phyloP scores from a whole-genome alignment of 768 basidiomycete genomes.

The Podaxis sp. region DNA sequence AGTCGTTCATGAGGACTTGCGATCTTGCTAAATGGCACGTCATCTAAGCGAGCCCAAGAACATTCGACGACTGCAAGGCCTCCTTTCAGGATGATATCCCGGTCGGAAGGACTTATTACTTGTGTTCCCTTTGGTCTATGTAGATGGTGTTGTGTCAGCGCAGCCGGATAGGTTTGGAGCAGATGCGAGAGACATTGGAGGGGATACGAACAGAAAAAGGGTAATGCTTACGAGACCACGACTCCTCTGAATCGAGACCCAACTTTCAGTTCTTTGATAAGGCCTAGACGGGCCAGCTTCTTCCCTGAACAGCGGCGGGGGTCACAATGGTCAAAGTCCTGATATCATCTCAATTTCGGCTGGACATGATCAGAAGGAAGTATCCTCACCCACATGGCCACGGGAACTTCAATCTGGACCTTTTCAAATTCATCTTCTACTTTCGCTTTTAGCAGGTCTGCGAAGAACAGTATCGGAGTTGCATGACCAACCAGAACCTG shows the following conservation, averaged over 20 bases:
- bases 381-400: constrained; percentile 93
- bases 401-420: constrained; percentile 60
- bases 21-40: constrained; percentile 94
- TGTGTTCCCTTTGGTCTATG: constrained; percentile 79
- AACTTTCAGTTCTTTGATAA: constrained; percentile 81
- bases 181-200: neutral
- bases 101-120: constrained; percentile 79
- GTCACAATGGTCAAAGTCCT: constrained; percentile 99
- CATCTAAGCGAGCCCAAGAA: constrained; percentile 94
- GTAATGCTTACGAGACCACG: constrained; percentile 78
- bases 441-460: constrained; percentile 12
- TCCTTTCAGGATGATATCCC: constrained; percentile 65
- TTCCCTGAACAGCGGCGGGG: constrained; percentile 82
- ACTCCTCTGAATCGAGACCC: constrained; percentile 88
- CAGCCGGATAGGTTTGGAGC: neutral
- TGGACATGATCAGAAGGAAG: neutral
- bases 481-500: constrained; percentile 17
- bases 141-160: neutral
- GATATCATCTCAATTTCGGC: constrained; percentile 7
- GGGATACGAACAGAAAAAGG: constrained; percentile 4
- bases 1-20: constrained; percentile 90
- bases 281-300: constrained; percentile 80
- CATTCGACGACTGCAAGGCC: constrained; percentile 99
- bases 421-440: constrained; percentile 22
- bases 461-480: neutral